Evolutionary conservation across 495 filamentous ascomycete species (phyloP), one percentile per base, ranked within the genome.

Genomic region (Tuber borchii): DNA sequence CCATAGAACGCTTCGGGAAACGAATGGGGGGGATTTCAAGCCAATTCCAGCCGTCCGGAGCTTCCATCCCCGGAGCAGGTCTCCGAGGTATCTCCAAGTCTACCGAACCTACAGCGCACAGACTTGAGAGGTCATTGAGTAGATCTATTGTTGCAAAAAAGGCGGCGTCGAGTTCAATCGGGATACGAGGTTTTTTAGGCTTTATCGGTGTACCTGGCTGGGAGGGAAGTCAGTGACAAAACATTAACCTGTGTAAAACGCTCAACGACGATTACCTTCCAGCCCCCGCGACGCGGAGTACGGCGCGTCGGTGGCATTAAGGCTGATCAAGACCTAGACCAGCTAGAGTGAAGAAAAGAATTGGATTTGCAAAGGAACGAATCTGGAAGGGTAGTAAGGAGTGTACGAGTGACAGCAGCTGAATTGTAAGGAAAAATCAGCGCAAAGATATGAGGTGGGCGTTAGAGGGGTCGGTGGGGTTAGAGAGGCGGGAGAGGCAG

Each of bases 1-100:
- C 81, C 12, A 83, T 68, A 6, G 68, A 42, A 22, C n/a, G 16
- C 16, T 73, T 80, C 10, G 34, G 51, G 26, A 37, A 70, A 12
- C 71, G 46, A 37, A 69, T 73, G 26, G 44, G 10, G 8, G 80
- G 75, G 0, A 68, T 73, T 70, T 83, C 81, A 26, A 83, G 81
- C 81, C 81, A 83, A 31, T 72, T 31, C 81, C 81, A 83, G 16
- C 45, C 72, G 22, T 83, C 81, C 34, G 81, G 78, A 39, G 81
- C 78, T 9, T 80, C 81, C 40, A 75, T 74, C 22, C 77, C 78
- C 2, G 48, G 20, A 12, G 46, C 76, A 22, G 81, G 81, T 34
- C 79, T 69, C 7, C 81, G 73, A 17, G 78, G 76, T 70, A 83
- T 75, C 3, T n/a, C 20, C 14, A 83, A 45, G 40, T 81, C 73